Percentiles rank a stretch among this genome's conserved stretches.
Evolutionary conservation across 169 alveolate species (phyloP).

Genomic region (Plasmodium gonderi): DNA sequence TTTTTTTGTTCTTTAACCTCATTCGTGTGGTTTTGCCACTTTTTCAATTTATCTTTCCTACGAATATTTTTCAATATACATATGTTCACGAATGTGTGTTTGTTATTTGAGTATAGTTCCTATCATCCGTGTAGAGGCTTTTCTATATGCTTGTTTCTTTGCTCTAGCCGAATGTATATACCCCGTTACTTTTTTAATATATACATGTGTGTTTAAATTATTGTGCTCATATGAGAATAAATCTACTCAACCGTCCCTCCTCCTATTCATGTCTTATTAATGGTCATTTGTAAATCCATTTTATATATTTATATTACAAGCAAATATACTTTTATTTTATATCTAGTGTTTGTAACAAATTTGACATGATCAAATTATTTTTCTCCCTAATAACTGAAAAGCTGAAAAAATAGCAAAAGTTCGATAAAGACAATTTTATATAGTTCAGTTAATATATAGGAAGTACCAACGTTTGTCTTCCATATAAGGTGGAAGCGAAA

Average conservation of each 20-base stretch:
- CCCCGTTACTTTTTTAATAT: constrained; percentile 2
- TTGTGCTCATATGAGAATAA: background rate
- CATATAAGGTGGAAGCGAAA: background rate
- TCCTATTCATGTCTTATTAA: background rate
- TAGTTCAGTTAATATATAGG: background rate
- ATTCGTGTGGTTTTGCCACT: background rate
- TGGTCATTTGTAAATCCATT: background rate
- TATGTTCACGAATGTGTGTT: background rate
- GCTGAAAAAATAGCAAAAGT: background rate
- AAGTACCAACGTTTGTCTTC: background rate
- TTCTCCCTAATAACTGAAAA: background rate
- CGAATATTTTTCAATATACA: background rate
- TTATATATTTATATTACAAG: background rate
- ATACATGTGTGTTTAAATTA: background rate
- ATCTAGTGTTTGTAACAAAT: background rate
- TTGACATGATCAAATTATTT: background rate
- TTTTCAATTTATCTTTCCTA: background rate
- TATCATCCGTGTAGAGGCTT: background rate
- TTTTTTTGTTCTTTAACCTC: background rate
- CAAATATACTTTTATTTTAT: background rate
- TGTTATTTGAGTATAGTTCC: background rate
- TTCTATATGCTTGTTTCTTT: background rate
- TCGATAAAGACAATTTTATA: background rate
- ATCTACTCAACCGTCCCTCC: background rate
- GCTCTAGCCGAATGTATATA: background rate